Base-by-base conservation (phyloP, 176 grass and related monocot species). In the Secale cereale region DNA sequence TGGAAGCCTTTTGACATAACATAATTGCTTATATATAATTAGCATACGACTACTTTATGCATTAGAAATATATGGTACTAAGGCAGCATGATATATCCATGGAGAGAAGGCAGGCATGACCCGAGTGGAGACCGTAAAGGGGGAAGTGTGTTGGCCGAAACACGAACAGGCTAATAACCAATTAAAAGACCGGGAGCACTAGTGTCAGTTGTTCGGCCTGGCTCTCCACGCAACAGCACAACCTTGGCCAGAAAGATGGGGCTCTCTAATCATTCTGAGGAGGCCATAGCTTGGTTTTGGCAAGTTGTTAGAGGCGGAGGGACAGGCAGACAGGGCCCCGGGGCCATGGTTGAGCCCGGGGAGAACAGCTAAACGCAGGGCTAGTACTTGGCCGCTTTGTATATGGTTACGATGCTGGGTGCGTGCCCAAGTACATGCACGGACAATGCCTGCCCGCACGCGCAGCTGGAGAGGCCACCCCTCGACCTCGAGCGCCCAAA, bases 401-500 rank as follows among this genome's bases (percentile, higher is more conserved):
- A 86, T 87, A 90, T 87, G 83, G 73, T 30, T 20, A 77, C 81
- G 72, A 31, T 81, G 83, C 63, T 46, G 43, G 43, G 4, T 46
- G 43, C 13, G 43, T 46, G 30, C 77, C 5, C 5, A 73, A 16
- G 89, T 87, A 37, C 81, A 84, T 91, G 76, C 65, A 50, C 30
- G 30, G 30, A 31, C 30, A 31, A 31, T 31, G 30, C 30, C 30
- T 31, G 30, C 30, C 30, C 26, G 78, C 65, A 28, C 70, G 6
- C 6, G 82, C 63, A 28, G 84, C 63, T 77, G 57, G 65, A 79
- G 84, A 83, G 29, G 46, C 15, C 15, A 6, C 15, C 15, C 15
- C 31, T 37, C 41, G 12, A 45, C 84, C 79, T 87, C 75, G 84
- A 83, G 88, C 80, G 80, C 84, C 81, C 65, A 80, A 80, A 80